Conservation (phyloP, 768 basidiomycete species). For the Clathrus columnatus region DNA sequence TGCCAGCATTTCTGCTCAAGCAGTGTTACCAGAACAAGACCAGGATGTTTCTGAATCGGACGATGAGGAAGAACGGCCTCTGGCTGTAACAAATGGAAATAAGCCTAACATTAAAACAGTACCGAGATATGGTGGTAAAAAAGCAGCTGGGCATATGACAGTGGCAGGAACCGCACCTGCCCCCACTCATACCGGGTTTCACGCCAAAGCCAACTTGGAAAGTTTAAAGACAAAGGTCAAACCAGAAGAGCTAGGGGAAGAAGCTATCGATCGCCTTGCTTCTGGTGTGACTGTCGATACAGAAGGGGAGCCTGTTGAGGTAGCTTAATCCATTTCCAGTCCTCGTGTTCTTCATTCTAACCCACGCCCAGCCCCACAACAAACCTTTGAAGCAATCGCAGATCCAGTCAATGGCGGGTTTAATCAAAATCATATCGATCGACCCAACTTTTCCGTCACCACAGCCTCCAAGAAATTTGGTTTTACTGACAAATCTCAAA, state of each 20-base stretch:
- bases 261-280: constrained; percentile 65
- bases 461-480: constrained; percentile 49
- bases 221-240: constrained; percentile 50
- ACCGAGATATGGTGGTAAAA: constrained; percentile 39
- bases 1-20: background rate
- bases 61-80: constrained; percentile 9
- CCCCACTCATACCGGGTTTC: constrained; percentile 31
- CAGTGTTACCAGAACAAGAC: background rate
- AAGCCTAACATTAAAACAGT: background rate
- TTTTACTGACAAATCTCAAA: constrained; percentile 91
- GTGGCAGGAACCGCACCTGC: constrained; percentile 51
- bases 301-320: constrained; percentile 22
- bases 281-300: constrained; percentile 76
- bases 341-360: background rate
- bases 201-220: constrained; percentile 34
- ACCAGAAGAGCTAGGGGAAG: constrained; percentile 51
- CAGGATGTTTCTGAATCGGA: constrained; percentile 1
- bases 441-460: background rate
- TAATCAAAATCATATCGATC: constrained; percentile 31
- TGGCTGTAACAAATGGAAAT: constrained; percentile 6
- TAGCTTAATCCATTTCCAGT: constrained; percentile 17
- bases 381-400: background rate
- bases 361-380: constrained; percentile 1
- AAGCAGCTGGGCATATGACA: constrained; percentile 46
- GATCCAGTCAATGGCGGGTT: constrained; percentile 26